A percentile compares a stretch with the other conserved stretches of the same genome.
Evolutionary conservation across 805 yeast genomes (phyloP).

Genomic region (Schwanniomyces sp.): DNA sequence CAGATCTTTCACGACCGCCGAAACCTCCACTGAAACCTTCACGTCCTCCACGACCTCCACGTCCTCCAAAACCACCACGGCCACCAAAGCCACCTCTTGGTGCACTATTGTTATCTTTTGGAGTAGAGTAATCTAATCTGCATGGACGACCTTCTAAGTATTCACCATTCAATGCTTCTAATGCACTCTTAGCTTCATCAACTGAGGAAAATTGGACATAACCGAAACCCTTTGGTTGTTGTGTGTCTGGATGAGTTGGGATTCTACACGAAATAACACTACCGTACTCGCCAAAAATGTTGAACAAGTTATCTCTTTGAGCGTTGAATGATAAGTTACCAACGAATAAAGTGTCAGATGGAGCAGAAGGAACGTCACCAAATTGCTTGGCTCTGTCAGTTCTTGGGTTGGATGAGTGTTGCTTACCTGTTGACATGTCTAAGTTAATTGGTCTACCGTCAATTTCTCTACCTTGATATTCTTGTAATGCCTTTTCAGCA

Average conservation of each 20-base stretch:
- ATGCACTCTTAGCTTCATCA: conserved; percentile 89
- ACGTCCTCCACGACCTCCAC: conserved; percentile 53
- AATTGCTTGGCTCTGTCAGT: conserved; percentile 81
- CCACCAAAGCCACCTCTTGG: conserved; percentile 54
- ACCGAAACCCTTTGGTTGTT: conserved; percentile 98
- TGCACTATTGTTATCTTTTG: conserved; percentile 49
- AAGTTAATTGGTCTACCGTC: conserved; percentile 96
- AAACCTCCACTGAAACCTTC: conserved; percentile 52
- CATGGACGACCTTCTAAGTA: conserved; percentile 89
- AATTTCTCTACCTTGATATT: conserved; percentile 88
- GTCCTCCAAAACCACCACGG: conserved; percentile 44
- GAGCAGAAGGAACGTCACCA: conserved; percentile 89
- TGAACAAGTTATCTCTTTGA: conserved; percentile 74
- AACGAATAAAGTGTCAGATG: conserved; percentile 93
- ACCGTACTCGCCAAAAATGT: conserved; percentile 75
- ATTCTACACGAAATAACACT: conserved; percentile 85
- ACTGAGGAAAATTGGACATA: conserved; percentile 87
- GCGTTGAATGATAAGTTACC: conserved; percentile 95
- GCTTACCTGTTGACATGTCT: conserved; percentile 87
- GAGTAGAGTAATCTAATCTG: conserved; percentile 92
- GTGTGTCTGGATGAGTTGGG: conserved; percentile 98
- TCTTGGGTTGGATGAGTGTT: conserved; percentile 55
- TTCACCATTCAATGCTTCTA: conserved; percentile 85
- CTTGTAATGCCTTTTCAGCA: conserved; percentile 85
- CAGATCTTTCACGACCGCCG: conserved; percentile 45